phyloP scores from a whole-genome alignment of 306 rosid genomes.

The Cyamopsis tetragonoloba region DNA sequence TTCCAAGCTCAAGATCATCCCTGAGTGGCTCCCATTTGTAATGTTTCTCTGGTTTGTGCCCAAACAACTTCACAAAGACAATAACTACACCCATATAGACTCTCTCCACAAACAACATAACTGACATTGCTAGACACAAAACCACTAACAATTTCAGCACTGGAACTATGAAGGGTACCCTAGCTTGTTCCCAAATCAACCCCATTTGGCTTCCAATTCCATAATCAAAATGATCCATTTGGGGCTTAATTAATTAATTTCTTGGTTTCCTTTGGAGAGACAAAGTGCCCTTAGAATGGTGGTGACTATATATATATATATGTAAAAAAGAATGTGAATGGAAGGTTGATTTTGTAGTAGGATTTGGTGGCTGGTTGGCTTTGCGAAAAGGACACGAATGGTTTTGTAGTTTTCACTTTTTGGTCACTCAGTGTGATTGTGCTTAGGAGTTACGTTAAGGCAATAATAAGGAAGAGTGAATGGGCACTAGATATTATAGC shows the following conservation, averaged over 20 bases:
- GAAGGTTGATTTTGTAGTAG: background rate
- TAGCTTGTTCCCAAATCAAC: slow-evolving; percentile 52
- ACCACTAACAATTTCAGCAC: slow-evolving; percentile 43
- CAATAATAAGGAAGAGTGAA: slow-evolving; percentile 31
- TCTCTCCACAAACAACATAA: slow-evolving; percentile 74
- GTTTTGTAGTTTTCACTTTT: slow-evolving; percentile 23
- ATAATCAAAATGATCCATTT: slow-evolving; percentile 40
- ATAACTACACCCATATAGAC: slow-evolving; percentile 82
- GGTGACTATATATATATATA: slow-evolving; percentile 20
- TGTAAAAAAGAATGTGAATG: background rate
- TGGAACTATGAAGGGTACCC: slow-evolving; percentile 62
- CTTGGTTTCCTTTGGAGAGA: slow-evolving; percentile 1
- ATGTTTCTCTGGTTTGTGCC: slow-evolving; percentile 50
- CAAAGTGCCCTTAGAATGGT: background rate
- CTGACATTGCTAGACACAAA: slow-evolving; percentile 66
- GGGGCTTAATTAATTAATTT: too few species aligned
- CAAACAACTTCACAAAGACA: slow-evolving; percentile 46
- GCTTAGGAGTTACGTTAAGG: slow-evolving; percentile 61
- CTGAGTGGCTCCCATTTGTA: slow-evolving; percentile 74
- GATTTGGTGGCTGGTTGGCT: slow-evolving; percentile 15
- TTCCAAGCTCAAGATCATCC: slow-evolving; percentile 75
- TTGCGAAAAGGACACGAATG: slow-evolving; percentile 65
- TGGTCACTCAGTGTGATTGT: slow-evolving; percentile 39
- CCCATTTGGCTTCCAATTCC: slow-evolving; percentile 43
- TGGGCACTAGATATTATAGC: slow-evolving; percentile 21